Evolutionary conservation across 768 basidiomycete species (phyloP).

Genomic region (Kwoniella pini): DNA sequence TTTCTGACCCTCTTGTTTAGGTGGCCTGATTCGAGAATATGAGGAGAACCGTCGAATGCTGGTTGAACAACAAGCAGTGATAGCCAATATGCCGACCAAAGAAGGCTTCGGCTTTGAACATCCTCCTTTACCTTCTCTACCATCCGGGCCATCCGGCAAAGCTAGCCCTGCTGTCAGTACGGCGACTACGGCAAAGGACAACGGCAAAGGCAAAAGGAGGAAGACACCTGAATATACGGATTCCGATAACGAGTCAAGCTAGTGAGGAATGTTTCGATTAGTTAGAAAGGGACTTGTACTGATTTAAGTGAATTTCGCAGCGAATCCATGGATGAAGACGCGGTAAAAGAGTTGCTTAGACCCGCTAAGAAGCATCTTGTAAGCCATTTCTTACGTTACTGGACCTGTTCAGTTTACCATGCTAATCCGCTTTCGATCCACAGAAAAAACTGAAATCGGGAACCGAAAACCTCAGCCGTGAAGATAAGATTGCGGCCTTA

Average conservation of each 20-base stretch:
- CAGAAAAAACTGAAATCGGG: conserved; percentile 94
- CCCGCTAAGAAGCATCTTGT: conserved; percentile 97
- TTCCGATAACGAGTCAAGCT: conserved; percentile 85
- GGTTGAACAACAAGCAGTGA: conserved; percentile 45
- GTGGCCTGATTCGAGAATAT: conserved; percentile 51
- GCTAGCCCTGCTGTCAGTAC: conserved; percentile 57
- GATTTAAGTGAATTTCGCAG: conserved; percentile 56
- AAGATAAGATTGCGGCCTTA: conserved; percentile 92
- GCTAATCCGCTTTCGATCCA: neutral
- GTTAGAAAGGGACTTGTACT: neutral
- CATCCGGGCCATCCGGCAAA: conserved; percentile 18
- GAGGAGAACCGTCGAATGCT: conserved; percentile 49
- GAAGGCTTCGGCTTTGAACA: conserved; percentile 43
- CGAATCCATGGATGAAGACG: conserved; percentile 89
- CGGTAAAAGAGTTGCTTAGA: conserved; percentile 90
- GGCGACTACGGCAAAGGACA: conserved; percentile 62
- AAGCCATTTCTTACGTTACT: conserved; percentile 53
- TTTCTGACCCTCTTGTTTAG: conserved; percentile 6
- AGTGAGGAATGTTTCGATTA: conserved; percentile 62
- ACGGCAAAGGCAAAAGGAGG: conserved; percentile 68
- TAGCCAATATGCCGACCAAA: conserved; percentile 42
- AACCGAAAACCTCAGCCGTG: conserved; percentile 87
- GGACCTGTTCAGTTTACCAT: no score
- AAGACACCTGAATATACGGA: conserved; percentile 97
- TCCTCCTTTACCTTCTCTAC: conserved; percentile 23